Evolutionary conservation across 2,329 filamentous ascomycete species (phyloP).

Genomic region (Diaporthe ilicicola): DNA sequence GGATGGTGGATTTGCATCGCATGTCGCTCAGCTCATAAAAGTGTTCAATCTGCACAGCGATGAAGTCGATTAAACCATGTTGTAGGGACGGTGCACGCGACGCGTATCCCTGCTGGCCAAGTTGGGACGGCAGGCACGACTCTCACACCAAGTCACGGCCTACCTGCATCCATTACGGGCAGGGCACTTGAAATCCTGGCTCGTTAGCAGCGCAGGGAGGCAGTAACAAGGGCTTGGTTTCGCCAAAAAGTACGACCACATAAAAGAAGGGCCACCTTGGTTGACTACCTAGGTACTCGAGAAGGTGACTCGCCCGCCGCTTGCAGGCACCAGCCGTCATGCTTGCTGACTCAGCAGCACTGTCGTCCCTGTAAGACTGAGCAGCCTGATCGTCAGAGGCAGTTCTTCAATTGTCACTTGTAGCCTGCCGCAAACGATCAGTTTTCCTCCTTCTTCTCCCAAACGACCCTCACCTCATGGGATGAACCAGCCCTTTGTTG

Average conservation of each 20-base stretch:
- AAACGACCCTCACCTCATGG: not conserved
- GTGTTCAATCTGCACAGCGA: not conserved
- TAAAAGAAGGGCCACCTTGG: no score
- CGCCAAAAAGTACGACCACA: no score
- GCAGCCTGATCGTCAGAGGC: constrained; percentile 17
- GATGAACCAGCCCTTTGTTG: not conserved
- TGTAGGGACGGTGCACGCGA: constrained; percentile 6
- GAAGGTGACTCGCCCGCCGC: no score
- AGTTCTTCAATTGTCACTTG: constrained; percentile 8
- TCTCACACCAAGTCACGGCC: constrained; percentile 27
- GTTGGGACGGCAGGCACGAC: constrained; percentile 25
- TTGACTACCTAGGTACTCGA: not conserved
- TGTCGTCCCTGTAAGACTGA: not conserved
- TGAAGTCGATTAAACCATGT: not conserved
- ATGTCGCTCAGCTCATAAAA: not conserved
- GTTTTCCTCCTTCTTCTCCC: constrained; percentile 21
- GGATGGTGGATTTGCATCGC: not conserved
- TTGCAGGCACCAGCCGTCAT: not conserved
- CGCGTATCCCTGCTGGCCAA: constrained; percentile 28
- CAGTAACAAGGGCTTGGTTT: no score
- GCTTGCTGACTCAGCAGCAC: constrained; percentile 13
- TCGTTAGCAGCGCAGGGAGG: no score
- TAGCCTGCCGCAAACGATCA: constrained; percentile 24
- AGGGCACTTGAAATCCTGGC: no score
- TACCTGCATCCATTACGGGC: not conserved